Conservation (phyloP, 2,329 filamentous ascomycete species). For the Onygena corvina region DNA sequence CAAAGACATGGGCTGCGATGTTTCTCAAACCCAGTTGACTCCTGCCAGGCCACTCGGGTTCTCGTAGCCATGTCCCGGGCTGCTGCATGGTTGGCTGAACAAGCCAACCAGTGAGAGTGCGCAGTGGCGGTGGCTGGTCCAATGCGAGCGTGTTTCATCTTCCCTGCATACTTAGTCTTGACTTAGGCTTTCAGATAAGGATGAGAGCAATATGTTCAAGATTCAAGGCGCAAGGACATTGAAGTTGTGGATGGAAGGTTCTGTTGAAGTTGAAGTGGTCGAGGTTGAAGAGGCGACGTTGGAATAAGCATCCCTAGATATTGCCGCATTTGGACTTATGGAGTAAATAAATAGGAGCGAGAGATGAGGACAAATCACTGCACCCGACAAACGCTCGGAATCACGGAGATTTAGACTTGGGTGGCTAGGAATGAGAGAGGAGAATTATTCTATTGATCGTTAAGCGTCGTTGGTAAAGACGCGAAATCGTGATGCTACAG, state of each 20-base stretch:
- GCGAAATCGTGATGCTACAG: background rate
- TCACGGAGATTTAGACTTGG: background rate
- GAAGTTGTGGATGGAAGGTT: too few relatives aligned
- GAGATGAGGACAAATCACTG: too few relatives aligned
- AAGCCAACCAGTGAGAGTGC: background rate
- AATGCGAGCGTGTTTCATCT: conserved; percentile 4
- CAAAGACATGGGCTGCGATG: background rate
- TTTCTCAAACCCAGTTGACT: background rate
- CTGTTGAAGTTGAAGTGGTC: too few relatives aligned
- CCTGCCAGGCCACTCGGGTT: background rate
- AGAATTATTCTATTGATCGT: background rate
- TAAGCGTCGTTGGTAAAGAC: too few relatives aligned
- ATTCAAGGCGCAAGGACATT: too few relatives aligned
- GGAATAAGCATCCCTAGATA: too few relatives aligned
- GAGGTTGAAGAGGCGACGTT: too few relatives aligned
- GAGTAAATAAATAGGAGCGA: too few relatives aligned
- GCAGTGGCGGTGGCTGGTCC: conserved; percentile 5
- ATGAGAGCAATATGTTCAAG: too few relatives aligned
- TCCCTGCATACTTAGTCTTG: background rate
- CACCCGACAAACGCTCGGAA: too few relatives aligned
- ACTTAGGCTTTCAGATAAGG: too few relatives aligned
- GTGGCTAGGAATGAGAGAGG: background rate
- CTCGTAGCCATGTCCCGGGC: background rate
- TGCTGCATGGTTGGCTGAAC: conserved; percentile 2
- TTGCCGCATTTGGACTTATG: too few relatives aligned